Percentiles rank a stretch among this genome's conserved stretches.
These are phyloP conservation scores for Pythium scleroteichum DNA, from an alignment of 352 stramenopile species.

Conservation along the genomic window DNA sequence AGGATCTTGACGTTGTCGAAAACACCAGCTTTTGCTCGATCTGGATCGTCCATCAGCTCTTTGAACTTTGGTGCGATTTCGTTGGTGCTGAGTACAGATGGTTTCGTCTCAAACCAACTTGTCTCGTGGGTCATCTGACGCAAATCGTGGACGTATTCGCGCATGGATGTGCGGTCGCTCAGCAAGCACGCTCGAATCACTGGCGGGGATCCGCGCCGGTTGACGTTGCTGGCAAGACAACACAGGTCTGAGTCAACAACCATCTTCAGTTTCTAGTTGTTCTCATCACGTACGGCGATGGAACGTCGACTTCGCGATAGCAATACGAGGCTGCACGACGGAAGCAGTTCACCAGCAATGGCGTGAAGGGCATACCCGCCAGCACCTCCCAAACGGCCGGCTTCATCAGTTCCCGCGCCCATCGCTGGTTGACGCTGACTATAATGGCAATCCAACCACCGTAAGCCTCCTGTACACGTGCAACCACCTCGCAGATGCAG, in stretches of 20 bases:
- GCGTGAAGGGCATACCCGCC: slow-evolving; percentile 70
- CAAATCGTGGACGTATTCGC: slow-evolving; percentile 84
- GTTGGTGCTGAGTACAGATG: slow-evolving; percentile 38
- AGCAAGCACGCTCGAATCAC: slow-evolving; percentile 82
- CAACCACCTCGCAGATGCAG: slow-evolving; percentile 1
- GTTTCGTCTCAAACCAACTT: slow-evolving; percentile 62
- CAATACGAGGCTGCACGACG: slow-evolving; percentile 82
- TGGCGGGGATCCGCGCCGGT: slow-evolving; percentile 77
- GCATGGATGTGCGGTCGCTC: slow-evolving; percentile 84
- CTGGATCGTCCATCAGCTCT: slow-evolving; percentile 56
- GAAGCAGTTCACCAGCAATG: slow-evolving; percentile 81
- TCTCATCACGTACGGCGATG: slow-evolving; percentile 61
- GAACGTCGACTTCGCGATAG: slow-evolving; percentile 86
- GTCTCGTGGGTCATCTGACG: slow-evolving; percentile 74
- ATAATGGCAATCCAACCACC: slow-evolving; percentile 12
- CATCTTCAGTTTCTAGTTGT: neutral
- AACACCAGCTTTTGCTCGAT: slow-evolving; percentile 44
- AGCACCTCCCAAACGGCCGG: slow-evolving; percentile 83
- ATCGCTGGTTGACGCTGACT: slow-evolving; percentile 73
- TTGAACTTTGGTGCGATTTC: slow-evolving; percentile 37
- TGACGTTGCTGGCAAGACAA: slow-evolving; percentile 67
- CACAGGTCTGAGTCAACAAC: neutral
- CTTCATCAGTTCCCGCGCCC: slow-evolving; percentile 83
- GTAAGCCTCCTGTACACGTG: slow-evolving; percentile 8
- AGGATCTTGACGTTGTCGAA: slow-evolving; percentile 75